Evolutionary conservation across 768 basidiomycete genomes (phyloP).

Genomic region (Suillus fuscotomentosus): DNA sequence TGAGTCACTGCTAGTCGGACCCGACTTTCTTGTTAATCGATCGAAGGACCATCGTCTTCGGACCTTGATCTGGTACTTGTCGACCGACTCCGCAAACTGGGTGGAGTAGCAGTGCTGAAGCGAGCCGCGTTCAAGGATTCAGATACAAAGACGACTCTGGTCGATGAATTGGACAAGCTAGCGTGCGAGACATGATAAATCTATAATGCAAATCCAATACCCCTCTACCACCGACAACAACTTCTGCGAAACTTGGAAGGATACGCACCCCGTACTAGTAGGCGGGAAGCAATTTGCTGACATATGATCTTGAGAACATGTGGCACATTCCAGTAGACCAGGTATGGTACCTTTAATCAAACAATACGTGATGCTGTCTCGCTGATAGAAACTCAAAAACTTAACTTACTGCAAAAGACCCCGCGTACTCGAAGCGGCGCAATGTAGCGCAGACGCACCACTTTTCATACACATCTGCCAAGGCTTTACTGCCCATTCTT

Average conservation of each 20-base stretch:
- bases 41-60: not conserved
- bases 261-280: not conserved
- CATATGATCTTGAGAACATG: not conserved
- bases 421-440: not conserved
- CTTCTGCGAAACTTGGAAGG: not conserved
- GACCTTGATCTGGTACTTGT: not conserved
- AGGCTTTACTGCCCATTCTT: not conserved
- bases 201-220: not conserved
- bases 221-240: not conserved
- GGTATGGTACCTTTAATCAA: not conserved
- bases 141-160: not conserved
- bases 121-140: not conserved
- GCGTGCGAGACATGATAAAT: not conserved
- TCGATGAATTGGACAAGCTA: slow-evolving; percentile 1
- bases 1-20: not conserved
- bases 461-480: not conserved
- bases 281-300: not conserved
- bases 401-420: not conserved
- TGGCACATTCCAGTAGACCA: not conserved
- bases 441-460: not conserved
- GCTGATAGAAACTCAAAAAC: not conserved
- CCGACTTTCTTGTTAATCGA: not conserved
- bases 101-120: not conserved
- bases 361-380: not conserved
- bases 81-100: not conserved